phyloP scores from a whole-genome alignment of 176 grass and related monocot genomes.

The Hordeum marinum region DNA sequence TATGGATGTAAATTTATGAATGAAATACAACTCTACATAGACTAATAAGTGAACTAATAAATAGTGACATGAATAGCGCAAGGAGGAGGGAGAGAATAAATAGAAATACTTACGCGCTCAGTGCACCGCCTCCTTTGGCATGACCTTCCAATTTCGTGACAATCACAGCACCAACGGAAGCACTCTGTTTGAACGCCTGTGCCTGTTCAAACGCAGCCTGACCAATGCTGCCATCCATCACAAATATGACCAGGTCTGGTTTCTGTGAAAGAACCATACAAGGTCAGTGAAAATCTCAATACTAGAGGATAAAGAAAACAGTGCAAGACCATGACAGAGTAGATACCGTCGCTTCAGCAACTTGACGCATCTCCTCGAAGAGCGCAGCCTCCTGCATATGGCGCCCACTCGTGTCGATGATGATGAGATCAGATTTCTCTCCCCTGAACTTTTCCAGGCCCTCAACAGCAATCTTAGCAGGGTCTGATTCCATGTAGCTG shows the following conservation, averaged over 20 bases:
- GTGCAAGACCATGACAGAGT: background rate
- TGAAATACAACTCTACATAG: background rate
- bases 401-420: slow-evolving; percentile 70
- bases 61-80: background rate
- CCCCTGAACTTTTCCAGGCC: slow-evolving; percentile 67
- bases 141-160: slow-evolving; percentile 81
- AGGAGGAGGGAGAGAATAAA: background rate
- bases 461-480: slow-evolving; percentile 67
- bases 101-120: slow-evolving; percentile 68
- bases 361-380: slow-evolving; percentile 78
- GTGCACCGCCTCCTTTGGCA: slow-evolving; percentile 78
- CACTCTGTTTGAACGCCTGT: slow-evolving; percentile 76
- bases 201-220: slow-evolving; percentile 72
- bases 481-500: slow-evolving; percentile 71
- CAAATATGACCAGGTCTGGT: slow-evolving; percentile 77
- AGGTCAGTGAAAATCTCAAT: background rate
- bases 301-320: background rate
- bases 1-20: slow-evolving; percentile 5
- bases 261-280: slow-evolving; percentile 43
- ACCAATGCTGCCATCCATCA: slow-evolving; percentile 85
- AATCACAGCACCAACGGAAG: slow-evolving; percentile 73
- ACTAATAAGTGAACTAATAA: slow-evolving; percentile 16
- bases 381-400: slow-evolving; percentile 73
- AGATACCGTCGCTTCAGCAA: slow-evolving; percentile 64
- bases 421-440: slow-evolving; percentile 71